A percentile compares a stretch with the other conserved stretches of the same genome.
Evolutionary conservation across 257 asterid species (phyloP).

Genomic region (Nicotiana undulata): DNA sequence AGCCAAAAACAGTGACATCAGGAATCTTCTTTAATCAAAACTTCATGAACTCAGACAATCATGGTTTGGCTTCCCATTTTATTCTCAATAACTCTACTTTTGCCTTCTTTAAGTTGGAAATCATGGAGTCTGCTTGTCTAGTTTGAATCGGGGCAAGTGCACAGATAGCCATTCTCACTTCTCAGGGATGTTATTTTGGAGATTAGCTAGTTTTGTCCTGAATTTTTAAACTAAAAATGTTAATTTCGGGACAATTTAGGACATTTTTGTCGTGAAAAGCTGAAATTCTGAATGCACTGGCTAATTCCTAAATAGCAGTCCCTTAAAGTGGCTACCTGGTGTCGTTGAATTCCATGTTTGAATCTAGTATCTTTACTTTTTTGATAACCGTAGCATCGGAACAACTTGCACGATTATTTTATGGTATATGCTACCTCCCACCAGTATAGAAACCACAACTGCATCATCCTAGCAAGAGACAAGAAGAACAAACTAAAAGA

Average conservation of each 20-base stretch:
- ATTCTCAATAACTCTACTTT: not conserved
- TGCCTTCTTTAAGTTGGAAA: not conserved
- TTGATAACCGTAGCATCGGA: not conserved
- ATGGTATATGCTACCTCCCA: not conserved
- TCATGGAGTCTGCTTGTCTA: not conserved
- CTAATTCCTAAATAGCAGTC: no score
- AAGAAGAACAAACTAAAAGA: no score
- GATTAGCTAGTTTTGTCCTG: no score
- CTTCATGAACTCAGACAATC: not conserved
- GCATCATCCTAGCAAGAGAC: no score
- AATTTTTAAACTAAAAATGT: no score
- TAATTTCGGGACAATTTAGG: no score
- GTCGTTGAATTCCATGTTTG: no score
- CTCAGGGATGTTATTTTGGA: no score
- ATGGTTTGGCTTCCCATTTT: not conserved
- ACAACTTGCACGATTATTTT: not conserved
- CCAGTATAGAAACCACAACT: not conserved
- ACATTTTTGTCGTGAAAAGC: no score
- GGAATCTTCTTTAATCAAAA: constrained; percentile 1
- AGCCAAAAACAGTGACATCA: not conserved
- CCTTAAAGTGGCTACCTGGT: no score
- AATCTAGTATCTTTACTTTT: not conserved
- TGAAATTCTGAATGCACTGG: no score
- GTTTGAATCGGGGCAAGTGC: not conserved
- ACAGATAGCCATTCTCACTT: no score